Evolutionary conservation across 495 filamentous ascomycete species (phyloP).

Genomic region (Trypethelium eluteriae): DNA sequence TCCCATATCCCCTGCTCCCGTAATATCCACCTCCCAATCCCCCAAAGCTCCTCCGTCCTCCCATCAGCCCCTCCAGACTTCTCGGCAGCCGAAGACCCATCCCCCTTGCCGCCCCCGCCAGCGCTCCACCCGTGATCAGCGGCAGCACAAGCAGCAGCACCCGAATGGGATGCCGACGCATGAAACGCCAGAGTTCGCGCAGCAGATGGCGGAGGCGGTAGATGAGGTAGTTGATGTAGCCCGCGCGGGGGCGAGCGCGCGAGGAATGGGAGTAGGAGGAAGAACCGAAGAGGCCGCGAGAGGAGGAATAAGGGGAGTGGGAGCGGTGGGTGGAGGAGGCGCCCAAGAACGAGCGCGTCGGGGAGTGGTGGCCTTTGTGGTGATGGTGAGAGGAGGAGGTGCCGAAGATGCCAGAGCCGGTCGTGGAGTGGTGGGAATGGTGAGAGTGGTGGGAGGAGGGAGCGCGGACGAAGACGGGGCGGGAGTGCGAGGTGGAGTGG

Average conservation of each 20-base stretch:
- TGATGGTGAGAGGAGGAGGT: conserved; percentile 4
- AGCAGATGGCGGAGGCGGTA: conserved; percentile 63
- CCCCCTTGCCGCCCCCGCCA: conserved; percentile 61
- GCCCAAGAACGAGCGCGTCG: conserved; percentile 7
- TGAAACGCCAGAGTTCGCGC: conserved; percentile 66
- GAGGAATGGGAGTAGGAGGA: conserved; percentile 50
- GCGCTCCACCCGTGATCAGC: conserved; percentile 66
- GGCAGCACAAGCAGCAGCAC: conserved; percentile 78
- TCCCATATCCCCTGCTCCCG: conserved; percentile 32
- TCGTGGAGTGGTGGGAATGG: conserved; percentile 10
- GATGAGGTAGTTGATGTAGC: conserved; percentile 63
- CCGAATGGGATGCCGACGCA: conserved; percentile 69
- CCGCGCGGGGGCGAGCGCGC: conserved; percentile 56
- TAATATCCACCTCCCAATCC: conserved; percentile 28
- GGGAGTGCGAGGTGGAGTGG: conserved; percentile 17
- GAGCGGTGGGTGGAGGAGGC: neutral
- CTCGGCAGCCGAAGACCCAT: conserved; percentile 69
- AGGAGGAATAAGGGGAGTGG: neutral
- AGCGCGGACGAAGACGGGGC: conserved; percentile 21
- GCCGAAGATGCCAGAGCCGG: conserved; percentile 10
- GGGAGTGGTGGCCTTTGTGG: neutral
- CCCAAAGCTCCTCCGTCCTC: conserved; percentile 27
- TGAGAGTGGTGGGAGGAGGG: conserved; percentile 12
- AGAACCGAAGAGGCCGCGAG: conserved; percentile 24
- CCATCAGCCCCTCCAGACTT: conserved; percentile 48